These are phyloP conservation scores for Tetramitus jugosus DNA, from an alignment of 208 protist species.

Conservation along the genomic window DNA sequence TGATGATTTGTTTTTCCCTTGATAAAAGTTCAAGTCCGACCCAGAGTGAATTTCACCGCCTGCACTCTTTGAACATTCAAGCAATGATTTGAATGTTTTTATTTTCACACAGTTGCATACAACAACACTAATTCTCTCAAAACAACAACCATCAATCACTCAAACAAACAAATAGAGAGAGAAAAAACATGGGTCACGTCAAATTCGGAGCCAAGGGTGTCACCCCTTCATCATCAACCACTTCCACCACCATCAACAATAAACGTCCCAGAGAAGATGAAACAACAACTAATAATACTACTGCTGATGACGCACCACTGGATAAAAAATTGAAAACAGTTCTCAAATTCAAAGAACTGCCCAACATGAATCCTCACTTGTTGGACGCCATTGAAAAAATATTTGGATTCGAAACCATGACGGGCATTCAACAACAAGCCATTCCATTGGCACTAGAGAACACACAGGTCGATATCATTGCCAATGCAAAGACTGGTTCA, in stretches of 20 bases:
- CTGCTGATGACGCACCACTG: background rate
- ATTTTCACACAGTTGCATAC: too few species aligned
- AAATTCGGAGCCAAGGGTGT: background rate
- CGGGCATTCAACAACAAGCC: slow-evolving; percentile 61
- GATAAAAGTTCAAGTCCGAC: too few species aligned
- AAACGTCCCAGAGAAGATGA: background rate
- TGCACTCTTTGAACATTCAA: too few species aligned
- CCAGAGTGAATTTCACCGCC: too few species aligned
- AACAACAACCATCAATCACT: too few species aligned
- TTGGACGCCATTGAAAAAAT: background rate
- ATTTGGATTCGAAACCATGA: slow-evolving; percentile 56
- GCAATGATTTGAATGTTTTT: too few species aligned
- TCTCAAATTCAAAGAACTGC: background rate
- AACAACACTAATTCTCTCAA: too few species aligned
- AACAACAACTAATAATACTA: background rate
- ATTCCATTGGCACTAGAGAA: slow-evolving; percentile 59
- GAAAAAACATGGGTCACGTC: background rate
- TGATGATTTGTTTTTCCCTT: too few species aligned
- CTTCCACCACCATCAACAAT: too few species aligned
- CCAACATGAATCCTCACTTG: background rate
- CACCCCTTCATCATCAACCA: too few species aligned
- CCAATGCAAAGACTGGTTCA: too few species aligned
- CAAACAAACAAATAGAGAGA: too few species aligned
- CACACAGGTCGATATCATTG: slow-evolving; percentile 72
- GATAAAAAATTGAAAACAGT: background rate